Base-by-base conservation (phyloP, 345 rosid species). In the Salix koriyanagi region DNA sequence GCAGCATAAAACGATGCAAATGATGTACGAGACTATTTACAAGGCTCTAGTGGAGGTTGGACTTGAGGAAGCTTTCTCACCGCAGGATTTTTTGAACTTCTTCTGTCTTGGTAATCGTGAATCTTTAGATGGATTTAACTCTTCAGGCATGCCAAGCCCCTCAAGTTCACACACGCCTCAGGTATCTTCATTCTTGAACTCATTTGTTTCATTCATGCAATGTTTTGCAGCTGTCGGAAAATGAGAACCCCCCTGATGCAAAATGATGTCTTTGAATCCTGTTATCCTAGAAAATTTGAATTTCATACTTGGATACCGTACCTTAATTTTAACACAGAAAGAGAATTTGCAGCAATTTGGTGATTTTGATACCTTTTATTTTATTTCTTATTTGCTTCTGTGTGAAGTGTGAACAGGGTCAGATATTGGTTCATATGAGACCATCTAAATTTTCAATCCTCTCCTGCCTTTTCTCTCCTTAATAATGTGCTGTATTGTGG, bases 51-150 rank as follows among this genome's bases (percentile, higher is more conserved):
- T 87, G 70, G 99, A 93, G 89, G 89, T 85, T 3, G 99, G 97
- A 76, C 93, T 90, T 36, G 91, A 93, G 81, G 84, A 69, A 41
- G 79, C 85, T 75, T 89, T 69, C 84, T 83, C 88, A 23, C 97
- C 99, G 1, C 88, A 90, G 80, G 99, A 95, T 85, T 95, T 86
- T 79, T 81, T 95, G 79, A 95, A 95, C 82, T 95, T 95, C 87
- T 95, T 89, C 88, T 95, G 99, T 80, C 98, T 95, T 9, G 98
- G 98, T 71, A 95, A 95, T 80, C 89, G 98, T 1, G 99, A 95
- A 79, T 80, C 81, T 19, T 4, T 69, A 11, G 84, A 84, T 65
- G 76, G 74, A 19, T 54, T 2, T 54, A 73, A 75, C 14, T 42
- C 69, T 73, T 32, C 75, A 39, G 58, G 10, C 25, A 32, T 44